These are phyloP conservation scores for Plasmodium yoelii DNA, from an alignment of 169 alveolate genomes.

Conservation along the genomic window DNA sequence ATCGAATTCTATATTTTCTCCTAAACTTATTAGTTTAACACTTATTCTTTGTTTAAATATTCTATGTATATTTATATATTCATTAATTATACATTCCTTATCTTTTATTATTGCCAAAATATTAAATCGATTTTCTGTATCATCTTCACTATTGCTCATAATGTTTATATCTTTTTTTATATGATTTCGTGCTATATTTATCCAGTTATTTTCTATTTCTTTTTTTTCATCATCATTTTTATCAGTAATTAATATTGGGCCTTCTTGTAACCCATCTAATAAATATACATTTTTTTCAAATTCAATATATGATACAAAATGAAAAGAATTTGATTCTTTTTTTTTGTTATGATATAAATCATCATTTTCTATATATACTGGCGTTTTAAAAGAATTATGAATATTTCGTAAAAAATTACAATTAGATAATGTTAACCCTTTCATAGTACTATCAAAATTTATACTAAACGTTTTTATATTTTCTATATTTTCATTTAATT, in stretches of 20 bases:
- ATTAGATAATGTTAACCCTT: constrained; percentile 91
- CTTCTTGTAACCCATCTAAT: constrained; percentile 79
- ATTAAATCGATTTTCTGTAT: constrained; percentile 29
- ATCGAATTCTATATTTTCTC: constrained; percentile 15
- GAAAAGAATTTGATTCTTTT: constrained; percentile 91
- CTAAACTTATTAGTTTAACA: constrained; percentile 19
- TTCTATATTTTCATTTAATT: constrained; percentile 82
- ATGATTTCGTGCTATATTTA: constrained; percentile 20
- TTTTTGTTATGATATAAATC: constrained; percentile 81
- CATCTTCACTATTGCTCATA: constrained; percentile 1
- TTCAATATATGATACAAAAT: constrained; percentile 91
- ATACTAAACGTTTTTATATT: constrained; percentile 86
- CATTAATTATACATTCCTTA: constrained; percentile 18
- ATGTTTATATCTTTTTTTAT: constrained; percentile 34
- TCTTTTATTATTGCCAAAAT: constrained; percentile 33
- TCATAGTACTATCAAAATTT: constrained; percentile 87
- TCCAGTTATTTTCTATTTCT: neutral
- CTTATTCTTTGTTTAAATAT: constrained; percentile 17
- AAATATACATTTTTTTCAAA: constrained; percentile 79
- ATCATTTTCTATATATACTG: constrained; percentile 85
- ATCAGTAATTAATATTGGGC: constrained; percentile 45
- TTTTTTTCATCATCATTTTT: neutral
- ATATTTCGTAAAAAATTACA: constrained; percentile 87
- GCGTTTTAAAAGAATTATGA: constrained; percentile 87
- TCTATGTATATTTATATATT: constrained; percentile 44